phyloP scores from a whole-genome alignment of 2,329 filamentous ascomycete species.

The Aspergillus pseudonomiae region DNA sequence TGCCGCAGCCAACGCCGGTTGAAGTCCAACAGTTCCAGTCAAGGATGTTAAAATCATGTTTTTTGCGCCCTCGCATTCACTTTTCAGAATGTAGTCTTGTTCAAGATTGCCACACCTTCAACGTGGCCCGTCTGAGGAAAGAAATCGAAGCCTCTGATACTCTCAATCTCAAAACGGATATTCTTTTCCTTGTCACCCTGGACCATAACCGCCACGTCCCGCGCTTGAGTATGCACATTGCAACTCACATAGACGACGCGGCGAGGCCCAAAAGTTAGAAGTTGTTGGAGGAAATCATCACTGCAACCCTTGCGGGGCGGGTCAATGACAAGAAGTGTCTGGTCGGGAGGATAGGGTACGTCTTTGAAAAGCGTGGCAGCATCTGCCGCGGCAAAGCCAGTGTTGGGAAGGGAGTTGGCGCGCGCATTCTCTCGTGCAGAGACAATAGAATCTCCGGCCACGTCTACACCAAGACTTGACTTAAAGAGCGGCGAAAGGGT shows the following conservation, averaged over 20 bases:
- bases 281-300: constrained; percentile 76
- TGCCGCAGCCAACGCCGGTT: background rate
- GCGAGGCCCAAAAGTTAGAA: constrained; percentile 75
- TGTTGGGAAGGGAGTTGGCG: constrained; percentile 75
- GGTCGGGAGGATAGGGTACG: constrained; percentile 72
- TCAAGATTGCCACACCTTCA: constrained; percentile 65
- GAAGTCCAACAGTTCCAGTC: background rate
- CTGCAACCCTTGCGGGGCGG: constrained; percentile 97
- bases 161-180: constrained; percentile 80
- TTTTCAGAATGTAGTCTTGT: constrained; percentile 28
- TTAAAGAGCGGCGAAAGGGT: constrained; percentile 81
- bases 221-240: constrained; percentile 95
- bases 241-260: constrained; percentile 94
- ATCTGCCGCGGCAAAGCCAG: constrained; percentile 86
- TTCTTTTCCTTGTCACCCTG: constrained; percentile 56
- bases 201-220: constrained; percentile 87
- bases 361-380: constrained; percentile 79
- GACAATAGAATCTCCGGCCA: constrained; percentile 75
- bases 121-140: constrained; percentile 84
- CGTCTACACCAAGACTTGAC: constrained; percentile 86
- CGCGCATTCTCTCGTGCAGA: constrained; percentile 78
- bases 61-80: background rate
- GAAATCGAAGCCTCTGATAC: constrained; percentile 90
- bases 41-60: background rate
- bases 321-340: constrained; percentile 93